Evolutionary conservation across 1,284 basidiomycete species (phyloP), one percentile per base, ranked within the genome.

Genomic region (Pseudozyma flocculosa): DNA sequence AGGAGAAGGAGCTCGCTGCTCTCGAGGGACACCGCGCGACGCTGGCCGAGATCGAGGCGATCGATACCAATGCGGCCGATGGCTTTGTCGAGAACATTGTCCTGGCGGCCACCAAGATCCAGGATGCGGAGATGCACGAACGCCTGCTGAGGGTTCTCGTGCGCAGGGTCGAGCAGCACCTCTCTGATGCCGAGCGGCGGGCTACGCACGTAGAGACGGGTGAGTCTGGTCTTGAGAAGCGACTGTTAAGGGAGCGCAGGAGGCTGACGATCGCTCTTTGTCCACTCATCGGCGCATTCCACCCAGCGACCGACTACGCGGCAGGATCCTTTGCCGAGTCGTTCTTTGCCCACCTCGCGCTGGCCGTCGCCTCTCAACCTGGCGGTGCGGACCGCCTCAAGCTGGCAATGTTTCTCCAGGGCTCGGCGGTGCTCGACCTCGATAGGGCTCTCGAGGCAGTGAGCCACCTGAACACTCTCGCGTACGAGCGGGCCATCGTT

Each of bases 61-160:
- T 70, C 34, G 63, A 75, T 42, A 52, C 56, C 8, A 43, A 58
- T 15, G 68, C 70, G 2, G 71, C 68, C 4, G 55, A 48, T n/a
- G 53, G 40, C 29, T 73, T 72, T n/a, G 55, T 75, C 5, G 73
- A 76, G 62, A 60, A 61, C 8, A 53, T 70, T 2, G 73, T 65
- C 11, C 54, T 76, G 2, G 54, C 68, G 9, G 55, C 46, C 0
- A 36, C 45, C 32, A 68, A 67, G 26, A 61, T 59, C 14, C 62
- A 62, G 32, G 50, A 53, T n/a, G 50, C 61, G 40, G 54, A 61
- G 24, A 51, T 69, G 49, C 69, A 75, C 41, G 45, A 47, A 26
- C 57, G 62, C 19, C 59, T 75, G 8, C 48, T 56, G n/a, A 17
- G 18, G 36, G 50, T 46, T 2, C 37, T 68, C 39, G 26, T 68